phyloP scores from a whole-genome alignment of 768 basidiomycete species.

The Lentinula detonsa region DNA sequence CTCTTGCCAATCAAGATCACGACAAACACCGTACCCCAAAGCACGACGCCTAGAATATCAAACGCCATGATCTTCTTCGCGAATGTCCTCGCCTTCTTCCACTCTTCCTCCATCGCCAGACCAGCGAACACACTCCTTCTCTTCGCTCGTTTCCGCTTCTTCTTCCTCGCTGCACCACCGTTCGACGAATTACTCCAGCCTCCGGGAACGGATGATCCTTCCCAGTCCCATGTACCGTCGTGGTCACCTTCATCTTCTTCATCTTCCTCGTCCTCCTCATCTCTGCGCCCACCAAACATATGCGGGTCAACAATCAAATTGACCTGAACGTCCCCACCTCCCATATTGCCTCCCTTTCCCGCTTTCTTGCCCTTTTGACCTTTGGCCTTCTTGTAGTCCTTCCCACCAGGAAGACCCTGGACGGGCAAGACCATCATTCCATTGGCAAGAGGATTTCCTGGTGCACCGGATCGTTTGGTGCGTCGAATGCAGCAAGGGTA shows the following conservation, averaged over 20 bases:
- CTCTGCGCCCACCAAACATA: conserved; percentile 37
- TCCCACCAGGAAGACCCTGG: conserved; percentile 40
- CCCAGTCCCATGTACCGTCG: conserved; percentile 15
- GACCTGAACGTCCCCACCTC: conserved; percentile 53
- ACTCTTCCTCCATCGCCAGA: conserved; percentile 57
- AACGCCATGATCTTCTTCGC: conserved; percentile 45
- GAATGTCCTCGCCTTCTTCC: conserved; percentile 50
- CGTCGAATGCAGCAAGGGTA: conserved; percentile 48
- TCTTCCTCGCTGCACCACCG: conserved; percentile 17
- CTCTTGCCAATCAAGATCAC: conserved; percentile 54
- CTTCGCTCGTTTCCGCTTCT: conserved; percentile 27
- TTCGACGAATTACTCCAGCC: conserved; percentile 21
- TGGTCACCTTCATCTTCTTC: conserved; percentile 31
- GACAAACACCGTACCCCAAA: conserved; percentile 58
- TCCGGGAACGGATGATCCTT: conserved; percentile 23
- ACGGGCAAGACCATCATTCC: conserved; percentile 65
- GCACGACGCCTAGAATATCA: conserved; percentile 39
- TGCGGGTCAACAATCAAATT: conserved; percentile 69
- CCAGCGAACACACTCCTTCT: conserved; percentile 51
- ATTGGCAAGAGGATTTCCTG: conserved; percentile 20
- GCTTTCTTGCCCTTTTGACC: conserved; percentile 31
- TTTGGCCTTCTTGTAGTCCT: conserved; percentile 33
- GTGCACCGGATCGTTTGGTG: conserved; percentile 14
- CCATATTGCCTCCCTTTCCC: conserved; percentile 27
- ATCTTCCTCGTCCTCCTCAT: conserved; percentile 30